Evolutionary conservation across 2,329 filamentous ascomycete genomes (phyloP).

Genomic region (Diaporthe citriasiana): DNA sequence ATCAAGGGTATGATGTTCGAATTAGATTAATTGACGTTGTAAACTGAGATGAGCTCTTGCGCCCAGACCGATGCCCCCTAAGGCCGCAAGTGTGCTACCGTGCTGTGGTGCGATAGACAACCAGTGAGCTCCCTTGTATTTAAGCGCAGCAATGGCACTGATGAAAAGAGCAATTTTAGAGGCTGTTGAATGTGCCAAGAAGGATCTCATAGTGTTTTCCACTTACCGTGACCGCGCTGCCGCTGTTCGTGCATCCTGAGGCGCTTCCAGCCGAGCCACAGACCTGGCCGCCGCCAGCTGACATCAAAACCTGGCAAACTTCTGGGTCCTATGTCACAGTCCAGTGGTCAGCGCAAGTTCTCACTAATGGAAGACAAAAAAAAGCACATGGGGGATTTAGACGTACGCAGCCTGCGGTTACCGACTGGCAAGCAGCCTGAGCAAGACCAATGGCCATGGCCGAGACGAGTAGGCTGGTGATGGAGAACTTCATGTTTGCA

Average conservation of each 20-base stretch:
- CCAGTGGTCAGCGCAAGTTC: background rate
- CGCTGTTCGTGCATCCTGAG: background rate
- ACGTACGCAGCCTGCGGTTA: background rate
- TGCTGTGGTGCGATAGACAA: background rate
- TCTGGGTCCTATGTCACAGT: background rate
- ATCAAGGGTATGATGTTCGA: background rate
- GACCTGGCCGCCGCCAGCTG: background rate
- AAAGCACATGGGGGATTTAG: background rate
- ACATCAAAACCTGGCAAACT: background rate
- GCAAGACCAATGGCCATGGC: background rate
- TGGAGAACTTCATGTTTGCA: slow-evolving; percentile 11
- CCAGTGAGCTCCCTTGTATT: background rate
- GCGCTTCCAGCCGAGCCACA: background rate
- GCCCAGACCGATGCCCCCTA: background rate
- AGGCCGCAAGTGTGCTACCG: background rate
- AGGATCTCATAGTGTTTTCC: background rate
- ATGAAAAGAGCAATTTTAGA: background rate
- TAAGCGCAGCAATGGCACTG: slow-evolving; percentile 9
- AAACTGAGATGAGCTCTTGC: background rate
- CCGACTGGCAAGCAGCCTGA: background rate
- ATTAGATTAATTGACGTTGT: background rate
- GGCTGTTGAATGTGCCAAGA: background rate
- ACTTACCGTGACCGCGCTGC: background rate
- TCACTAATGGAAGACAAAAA: background rate
- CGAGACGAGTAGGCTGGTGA: slow-evolving; percentile 10